Evolutionary conservation across 352 stramenopile species (phyloP), one percentile per base, ranked within the genome.

Genomic region (Phytophthora sp.): DNA sequence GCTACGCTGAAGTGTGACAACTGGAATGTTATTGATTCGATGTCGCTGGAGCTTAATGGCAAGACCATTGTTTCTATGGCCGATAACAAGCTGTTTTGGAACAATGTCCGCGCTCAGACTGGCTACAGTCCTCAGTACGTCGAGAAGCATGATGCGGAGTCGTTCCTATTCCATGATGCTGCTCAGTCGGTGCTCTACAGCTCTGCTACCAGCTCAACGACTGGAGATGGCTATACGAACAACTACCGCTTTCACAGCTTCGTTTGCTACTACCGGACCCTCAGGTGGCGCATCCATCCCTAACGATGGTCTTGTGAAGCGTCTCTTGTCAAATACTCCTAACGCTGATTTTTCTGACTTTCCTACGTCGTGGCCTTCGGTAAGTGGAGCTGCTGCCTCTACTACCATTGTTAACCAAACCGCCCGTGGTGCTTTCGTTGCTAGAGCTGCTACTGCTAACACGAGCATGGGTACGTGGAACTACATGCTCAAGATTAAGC

Each of bases 131-230:
- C 38, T 47, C 33, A 47, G 20, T 66, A 66, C 8, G 49, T 66
- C 16, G 29, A 66, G 1, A 66, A 66, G 30, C 58, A 66, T 42
- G 58, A 49, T 4, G 29, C 58, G 7, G 47, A 59, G 13, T 50
- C 38, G 0, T 66, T 60, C 29, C 49, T 66, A 11, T 66, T 12
- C 30, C 58, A 38, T 5, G 58, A 66, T 54, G 3, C 39, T 4
- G 58, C 33, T 42, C 39, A 52, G 16, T 51, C 39, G 36, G 21
- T 15, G 21, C 46, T 2, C 29, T 4, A n/a, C n/a, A n/a, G n/a
- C n/a, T n/a, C n/a, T n/a, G n/a, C n/a, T n/a, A n/a, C n/a, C n/a
- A n/a, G n/a, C 2, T 20, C n/a, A 0, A 33, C 11, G 16, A 45
- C 3, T 13, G 50, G 58, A 13, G 59, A 61, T 53, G 59, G 39